Percentiles rank a stretch among this genome's conserved stretches.
Evolutionary conservation across 805 yeast species (phyloP).

Genomic region (Pichia paraexigua): DNA sequence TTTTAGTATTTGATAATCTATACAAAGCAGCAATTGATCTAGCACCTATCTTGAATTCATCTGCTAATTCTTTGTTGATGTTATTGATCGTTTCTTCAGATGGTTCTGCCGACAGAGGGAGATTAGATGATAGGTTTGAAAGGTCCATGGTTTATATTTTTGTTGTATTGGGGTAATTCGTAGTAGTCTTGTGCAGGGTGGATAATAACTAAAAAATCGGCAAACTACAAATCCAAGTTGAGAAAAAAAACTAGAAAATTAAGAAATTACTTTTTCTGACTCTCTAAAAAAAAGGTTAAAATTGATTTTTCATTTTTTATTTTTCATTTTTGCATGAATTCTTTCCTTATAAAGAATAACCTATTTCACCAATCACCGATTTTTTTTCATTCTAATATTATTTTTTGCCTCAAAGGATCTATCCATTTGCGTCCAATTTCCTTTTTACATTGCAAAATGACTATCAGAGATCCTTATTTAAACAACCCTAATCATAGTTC

Average conservation of each 20-base stretch:
- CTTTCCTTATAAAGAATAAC: neutral
- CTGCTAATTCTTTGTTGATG: conserved; percentile 44
- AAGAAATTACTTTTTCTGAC: too few relatives aligned
- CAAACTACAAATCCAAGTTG: neutral
- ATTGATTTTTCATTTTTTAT: too few relatives aligned
- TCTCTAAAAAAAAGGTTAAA: neutral
- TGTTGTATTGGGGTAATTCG: neutral
- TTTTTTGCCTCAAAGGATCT: neutral
- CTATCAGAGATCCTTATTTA: conserved; percentile 2
- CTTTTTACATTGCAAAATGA: neutral
- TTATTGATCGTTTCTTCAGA: conserved; percentile 39
- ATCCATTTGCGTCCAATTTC: neutral
- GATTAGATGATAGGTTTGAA: conserved; percentile 47
- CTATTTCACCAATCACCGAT: neutral
- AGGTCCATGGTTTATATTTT: conserved; percentile 42
- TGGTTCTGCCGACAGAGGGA: conserved; percentile 47
- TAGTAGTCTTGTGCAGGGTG: neutral
- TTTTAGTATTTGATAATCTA: conserved; percentile 48
- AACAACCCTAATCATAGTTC: neutral
- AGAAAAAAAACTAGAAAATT: neutral
- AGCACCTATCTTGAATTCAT: conserved; percentile 66
- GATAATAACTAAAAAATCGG: neutral
- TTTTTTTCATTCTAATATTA: neutral
- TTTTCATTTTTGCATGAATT: neutral
- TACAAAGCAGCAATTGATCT: conserved; percentile 62